Evolutionary conservation across 108 stramenopile species (phyloP).

Genomic region (Conticribra guillardii): DNA sequence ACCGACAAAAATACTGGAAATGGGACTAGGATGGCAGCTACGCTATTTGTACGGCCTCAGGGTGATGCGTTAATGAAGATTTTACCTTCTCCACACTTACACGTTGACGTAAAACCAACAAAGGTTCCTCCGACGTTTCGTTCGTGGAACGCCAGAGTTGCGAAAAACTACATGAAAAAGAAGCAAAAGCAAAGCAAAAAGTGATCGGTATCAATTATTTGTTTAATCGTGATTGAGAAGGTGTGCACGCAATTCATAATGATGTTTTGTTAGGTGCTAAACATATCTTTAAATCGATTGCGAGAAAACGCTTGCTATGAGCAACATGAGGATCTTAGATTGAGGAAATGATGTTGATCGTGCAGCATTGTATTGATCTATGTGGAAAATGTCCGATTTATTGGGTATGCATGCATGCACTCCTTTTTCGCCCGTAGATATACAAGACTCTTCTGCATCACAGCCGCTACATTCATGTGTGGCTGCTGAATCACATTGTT

Average conservation of each 20-base stretch:
- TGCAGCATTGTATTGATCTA: neutral
- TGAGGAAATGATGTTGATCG: too few relatives aligned
- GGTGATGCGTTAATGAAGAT: slow-evolving; percentile 50
- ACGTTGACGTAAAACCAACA: slow-evolving; percentile 11
- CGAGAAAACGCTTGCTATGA: too few relatives aligned
- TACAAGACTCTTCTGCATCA: slow-evolving; percentile 5
- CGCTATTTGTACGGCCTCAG: slow-evolving; percentile 79
- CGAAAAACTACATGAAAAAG: slow-evolving; percentile 52
- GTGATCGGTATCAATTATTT: neutral
- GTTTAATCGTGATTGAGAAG: too few relatives aligned
- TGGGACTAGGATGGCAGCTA: slow-evolving; percentile 61
- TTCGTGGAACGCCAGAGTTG: slow-evolving; percentile 41
- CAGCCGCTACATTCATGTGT: neutral
- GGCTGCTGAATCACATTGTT: neutral
- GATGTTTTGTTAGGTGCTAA: neutral
- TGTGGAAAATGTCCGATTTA: neutral
- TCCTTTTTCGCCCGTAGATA: neutral
- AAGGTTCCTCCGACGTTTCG: slow-evolving; percentile 38
- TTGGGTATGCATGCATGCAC: neutral
- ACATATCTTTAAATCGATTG: too few relatives aligned
- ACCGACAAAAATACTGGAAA: neutral
- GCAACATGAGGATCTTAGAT: too few relatives aligned
- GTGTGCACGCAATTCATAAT: neutral
- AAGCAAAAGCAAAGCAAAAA: slow-evolving; percentile 18
- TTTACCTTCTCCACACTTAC: slow-evolving; percentile 46